Conservation (phyloP, 2,329 filamentous ascomycete genomes). For the Fusarium sp. region DNA sequence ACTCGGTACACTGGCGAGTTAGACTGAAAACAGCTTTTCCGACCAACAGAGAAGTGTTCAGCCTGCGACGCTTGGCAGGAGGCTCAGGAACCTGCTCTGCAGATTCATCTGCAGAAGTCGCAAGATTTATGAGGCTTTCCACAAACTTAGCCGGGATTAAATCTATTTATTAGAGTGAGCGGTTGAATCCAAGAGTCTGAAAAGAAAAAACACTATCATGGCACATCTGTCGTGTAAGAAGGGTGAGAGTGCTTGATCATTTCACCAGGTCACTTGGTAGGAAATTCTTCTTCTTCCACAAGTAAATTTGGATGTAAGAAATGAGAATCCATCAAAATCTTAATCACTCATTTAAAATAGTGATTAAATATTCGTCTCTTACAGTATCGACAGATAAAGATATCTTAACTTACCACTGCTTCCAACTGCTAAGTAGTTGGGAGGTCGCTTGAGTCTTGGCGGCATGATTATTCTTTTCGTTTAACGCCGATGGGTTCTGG, state of each 20-base stretch:
- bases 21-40: conserved; percentile 44
- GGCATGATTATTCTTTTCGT: background rate
- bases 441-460: conserved; percentile 27
- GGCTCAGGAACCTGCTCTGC: conserved; percentile 28
- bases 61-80: conserved; percentile 50
- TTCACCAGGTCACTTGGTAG: background rate
- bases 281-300: background rate
- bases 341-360: background rate
- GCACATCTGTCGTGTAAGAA: background rate
- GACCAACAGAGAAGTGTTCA: conserved; percentile 30
- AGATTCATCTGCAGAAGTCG: conserved; percentile 23
- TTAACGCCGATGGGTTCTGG: background rate
- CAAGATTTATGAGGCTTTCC: conserved; percentile 40
- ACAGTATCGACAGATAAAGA: background rate
- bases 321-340: background rate
- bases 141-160: conserved; percentile 42
- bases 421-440: conserved; percentile 31
- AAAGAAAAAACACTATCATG: background rate
- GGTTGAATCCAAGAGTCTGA: background rate
- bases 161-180: conserved; percentile 35
- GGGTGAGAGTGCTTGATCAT: background rate
- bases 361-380: background rate
- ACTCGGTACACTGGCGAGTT: conserved; percentile 41
- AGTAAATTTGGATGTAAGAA: background rate
- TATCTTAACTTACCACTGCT: conserved; percentile 42